Evolutionary conservation across 2,329 filamentous ascomycete species (phyloP).

Genomic region (Ophiostoma sp.): DNA sequence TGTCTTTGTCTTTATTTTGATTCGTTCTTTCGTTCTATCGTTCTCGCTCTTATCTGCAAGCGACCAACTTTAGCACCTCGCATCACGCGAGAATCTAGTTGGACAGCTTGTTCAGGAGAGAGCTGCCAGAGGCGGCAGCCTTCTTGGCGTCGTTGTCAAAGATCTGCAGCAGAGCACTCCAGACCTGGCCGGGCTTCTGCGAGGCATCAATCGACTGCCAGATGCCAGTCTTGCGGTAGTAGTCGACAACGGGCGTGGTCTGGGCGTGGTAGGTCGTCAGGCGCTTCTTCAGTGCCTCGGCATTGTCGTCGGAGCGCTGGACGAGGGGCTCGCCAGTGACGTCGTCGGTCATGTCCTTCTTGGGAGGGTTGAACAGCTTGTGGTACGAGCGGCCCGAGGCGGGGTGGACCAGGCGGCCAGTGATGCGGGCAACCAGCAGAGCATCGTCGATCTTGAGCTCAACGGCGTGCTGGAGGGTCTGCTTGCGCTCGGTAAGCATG

Average conservation of each 20-base stretch:
- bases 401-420: conserved; percentile 90
- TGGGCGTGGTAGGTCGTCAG: conserved; percentile 89
- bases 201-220: conserved; percentile 94
- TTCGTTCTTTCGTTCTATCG: neutral
- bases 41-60: neutral
- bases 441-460: conserved; percentile 96
- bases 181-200: conserved; percentile 92
- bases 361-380: conserved; percentile 97
- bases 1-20: conserved; percentile 6
- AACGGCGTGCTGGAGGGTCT: conserved; percentile 88
- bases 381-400: conserved; percentile 96
- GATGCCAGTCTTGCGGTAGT: conserved; percentile 97
- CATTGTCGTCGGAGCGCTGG: conserved; percentile 96
- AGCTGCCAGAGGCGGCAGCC: conserved; percentile 35
- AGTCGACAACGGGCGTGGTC: conserved; percentile 85
- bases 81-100: conserved; percentile 13
- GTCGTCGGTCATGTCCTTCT: conserved; percentile 90
- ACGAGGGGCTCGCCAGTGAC: conserved; percentile 93
- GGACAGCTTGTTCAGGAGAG: conserved; percentile 42
- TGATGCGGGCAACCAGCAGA: conserved; percentile 91
- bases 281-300: conserved; percentile 90
- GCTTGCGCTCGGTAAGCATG: conserved; percentile 74
- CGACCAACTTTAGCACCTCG: neutral
- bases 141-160: conserved; percentile 63
- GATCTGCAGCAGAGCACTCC: conserved; percentile 84